Base-by-base conservation (phyloP, 345 rosid species). In the Arabis alpina region DNA sequence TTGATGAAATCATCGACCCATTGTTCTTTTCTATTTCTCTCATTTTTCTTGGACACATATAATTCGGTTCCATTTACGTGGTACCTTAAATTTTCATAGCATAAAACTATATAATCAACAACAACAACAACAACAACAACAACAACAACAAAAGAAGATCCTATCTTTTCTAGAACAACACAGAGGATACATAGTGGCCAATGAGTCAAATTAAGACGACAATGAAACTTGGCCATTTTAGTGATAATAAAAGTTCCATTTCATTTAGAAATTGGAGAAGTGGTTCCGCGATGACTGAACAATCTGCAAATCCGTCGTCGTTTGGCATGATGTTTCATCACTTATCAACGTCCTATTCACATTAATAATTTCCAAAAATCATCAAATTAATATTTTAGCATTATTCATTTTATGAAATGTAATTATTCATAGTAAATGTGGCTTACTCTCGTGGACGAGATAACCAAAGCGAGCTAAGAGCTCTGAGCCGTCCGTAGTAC, bases 391-490 rank as follows among this genome's bases (percentile, higher is more conserved):
- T 37, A 44, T 12, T 37, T 34, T 2, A 32, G 23, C 74, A 41
- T 32, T 30, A 7, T 15, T 12, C 6, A 13, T 6, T 4, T 0
- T 2, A 41, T 6, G 8, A 52, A 8, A 49, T 11, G 15, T 23
- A 10, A 28, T n/a, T 13, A 28, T 37, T 28, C 55, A 23, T 28
- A 11, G 32, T 16, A 30, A 8, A 56, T 69, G 49, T 30, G 56
- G 0, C 89, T 82, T 83, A 91, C 98, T 91, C 98, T 80, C 96
- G 78, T 10, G 99, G 97, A 56, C 96, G 96, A 49, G 98, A 88
- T 12, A 82, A 79, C 98, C 99, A 91, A 11, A 94, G 83, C 24
- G 98, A 85, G 48, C 96, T 91, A 55, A 94, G 85, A 0, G 99
- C 98, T 50, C 99, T 83, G 39, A 94, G 77, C 28, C 99, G 85